Percentiles rank a stretch among this genome's conserved stretches.
phyloP scores from a whole-genome alignment of 495 filamentous ascomycete genomes.

The Podospora comata region DNA sequence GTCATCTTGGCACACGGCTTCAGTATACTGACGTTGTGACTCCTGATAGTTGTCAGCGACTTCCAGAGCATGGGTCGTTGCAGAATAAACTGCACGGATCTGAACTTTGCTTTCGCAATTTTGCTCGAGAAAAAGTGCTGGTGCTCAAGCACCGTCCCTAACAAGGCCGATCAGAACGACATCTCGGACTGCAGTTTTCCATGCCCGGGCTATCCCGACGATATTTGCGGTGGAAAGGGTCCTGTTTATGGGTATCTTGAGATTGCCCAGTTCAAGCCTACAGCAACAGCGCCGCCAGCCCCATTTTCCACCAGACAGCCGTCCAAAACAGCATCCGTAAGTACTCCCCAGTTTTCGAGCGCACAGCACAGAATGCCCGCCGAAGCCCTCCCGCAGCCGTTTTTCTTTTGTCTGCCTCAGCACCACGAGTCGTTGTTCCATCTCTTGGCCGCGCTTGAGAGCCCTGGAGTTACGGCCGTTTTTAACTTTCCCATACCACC shows the following conservation, averaged over 20 bases:
- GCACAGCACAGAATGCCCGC: background rate
- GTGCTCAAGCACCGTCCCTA: constrained; percentile 43
- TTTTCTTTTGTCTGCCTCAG: background rate
- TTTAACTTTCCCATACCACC: background rate
- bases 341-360: constrained; percentile 8
- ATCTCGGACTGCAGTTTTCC: constrained; percentile 29
- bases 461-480: constrained; percentile 8
- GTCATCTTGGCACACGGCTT: background rate
- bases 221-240: constrained; percentile 41
- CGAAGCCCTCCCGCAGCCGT: constrained; percentile 1
- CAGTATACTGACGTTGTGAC: background rate
- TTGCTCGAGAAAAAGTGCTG: constrained; percentile 41
- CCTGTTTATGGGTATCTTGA: constrained; percentile 41
- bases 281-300: constrained; percentile 30
- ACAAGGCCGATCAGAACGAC: constrained; percentile 30
- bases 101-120: constrained; percentile 40
- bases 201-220: constrained; percentile 44
- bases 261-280: constrained; percentile 23
- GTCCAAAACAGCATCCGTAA: constrained; percentile 20
- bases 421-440: background rate
- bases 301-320: background rate
- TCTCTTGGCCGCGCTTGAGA: constrained; percentile 3
- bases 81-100: constrained; percentile 33
- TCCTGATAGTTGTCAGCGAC: constrained; percentile 34
- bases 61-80: constrained; percentile 49